Evolutionary conservation across 2,329 filamentous ascomycete species (phyloP).

Genomic region (Fusarium compactum): DNA sequence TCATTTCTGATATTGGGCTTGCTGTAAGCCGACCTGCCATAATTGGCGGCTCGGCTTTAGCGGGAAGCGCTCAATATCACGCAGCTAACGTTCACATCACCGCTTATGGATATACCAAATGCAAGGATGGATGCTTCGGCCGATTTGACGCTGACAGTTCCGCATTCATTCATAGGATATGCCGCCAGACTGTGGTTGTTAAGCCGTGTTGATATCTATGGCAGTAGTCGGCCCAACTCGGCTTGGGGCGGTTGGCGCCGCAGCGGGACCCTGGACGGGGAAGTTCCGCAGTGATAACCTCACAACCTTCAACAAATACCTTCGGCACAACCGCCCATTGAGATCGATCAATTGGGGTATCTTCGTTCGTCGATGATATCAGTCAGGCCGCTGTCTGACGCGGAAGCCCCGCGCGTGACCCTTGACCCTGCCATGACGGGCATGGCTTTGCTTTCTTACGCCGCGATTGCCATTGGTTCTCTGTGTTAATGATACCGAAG

Average conservation of each 20-base stretch:
- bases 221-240: constrained; percentile 53
- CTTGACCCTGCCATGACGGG: constrained; percentile 36
- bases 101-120: constrained; percentile 4
- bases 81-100: constrained; percentile 25
- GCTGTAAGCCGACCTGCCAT: constrained; percentile 24
- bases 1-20: constrained; percentile 17
- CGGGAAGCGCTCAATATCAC: constrained; percentile 14
- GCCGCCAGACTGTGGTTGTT: constrained; percentile 21
- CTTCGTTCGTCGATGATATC: constrained; percentile 45
- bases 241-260: constrained; percentile 56
- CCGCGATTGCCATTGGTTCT: constrained; percentile 39
- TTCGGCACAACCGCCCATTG: constrained; percentile 43
- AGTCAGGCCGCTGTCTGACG: constrained; percentile 42
- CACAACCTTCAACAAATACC: constrained; percentile 35
- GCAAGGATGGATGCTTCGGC: constrained; percentile 28
- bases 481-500: constrained; percentile 17
- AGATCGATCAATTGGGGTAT: constrained; percentile 32
- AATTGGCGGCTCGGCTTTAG: constrained; percentile 38
- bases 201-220: constrained; percentile 30
- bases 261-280: constrained; percentile 46
- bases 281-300: constrained; percentile 47
- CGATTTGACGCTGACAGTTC: constrained; percentile 36
- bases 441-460: constrained; percentile 39
- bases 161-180: constrained; percentile 31
- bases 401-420: constrained; percentile 45